These are phyloP conservation scores for Solanum sejunctum DNA, from an alignment of 257 asterid genomes.

Conservation along the genomic window DNA sequence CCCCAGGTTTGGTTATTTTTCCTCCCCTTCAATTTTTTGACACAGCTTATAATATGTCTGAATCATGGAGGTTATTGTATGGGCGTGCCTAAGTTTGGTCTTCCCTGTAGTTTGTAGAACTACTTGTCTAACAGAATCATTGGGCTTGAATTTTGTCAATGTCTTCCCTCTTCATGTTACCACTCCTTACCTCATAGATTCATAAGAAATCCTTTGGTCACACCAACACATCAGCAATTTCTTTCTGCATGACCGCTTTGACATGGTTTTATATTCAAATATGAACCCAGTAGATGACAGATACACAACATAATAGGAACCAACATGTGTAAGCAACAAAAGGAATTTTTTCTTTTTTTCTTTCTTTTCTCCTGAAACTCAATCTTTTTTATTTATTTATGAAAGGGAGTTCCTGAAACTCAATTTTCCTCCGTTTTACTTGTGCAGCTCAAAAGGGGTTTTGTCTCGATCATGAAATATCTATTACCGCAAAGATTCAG, in stretches of 20 bases:
- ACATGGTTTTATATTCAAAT: background rate
- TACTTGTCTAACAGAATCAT: background rate
- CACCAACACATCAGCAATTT: background rate
- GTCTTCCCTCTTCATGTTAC: background rate
- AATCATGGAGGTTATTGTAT: background rate
- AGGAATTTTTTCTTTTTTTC: background rate
- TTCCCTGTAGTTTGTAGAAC: background rate
- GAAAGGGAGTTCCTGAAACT: background rate
- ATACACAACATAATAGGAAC: background rate
- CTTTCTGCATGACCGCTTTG: background rate
- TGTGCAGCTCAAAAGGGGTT: slow-evolving; percentile 78
- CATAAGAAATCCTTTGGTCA: background rate
- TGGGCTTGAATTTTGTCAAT: background rate
- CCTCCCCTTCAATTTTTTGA: background rate
- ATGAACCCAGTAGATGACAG: background rate
- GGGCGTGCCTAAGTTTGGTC: background rate
- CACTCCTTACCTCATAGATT: background rate
- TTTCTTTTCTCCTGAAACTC: background rate
- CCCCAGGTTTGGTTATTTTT: slow-evolving; percentile 53
- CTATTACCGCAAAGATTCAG: background rate
- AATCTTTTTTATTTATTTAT: background rate
- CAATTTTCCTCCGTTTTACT: background rate
- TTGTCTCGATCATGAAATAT: slow-evolving; percentile 47
- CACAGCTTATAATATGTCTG: background rate
- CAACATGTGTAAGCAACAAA: background rate